Percentiles rank a stretch among this genome's conserved stretches.
Conservation (phyloP, 306 rosid species). For the Vicia sativa region DNA sequence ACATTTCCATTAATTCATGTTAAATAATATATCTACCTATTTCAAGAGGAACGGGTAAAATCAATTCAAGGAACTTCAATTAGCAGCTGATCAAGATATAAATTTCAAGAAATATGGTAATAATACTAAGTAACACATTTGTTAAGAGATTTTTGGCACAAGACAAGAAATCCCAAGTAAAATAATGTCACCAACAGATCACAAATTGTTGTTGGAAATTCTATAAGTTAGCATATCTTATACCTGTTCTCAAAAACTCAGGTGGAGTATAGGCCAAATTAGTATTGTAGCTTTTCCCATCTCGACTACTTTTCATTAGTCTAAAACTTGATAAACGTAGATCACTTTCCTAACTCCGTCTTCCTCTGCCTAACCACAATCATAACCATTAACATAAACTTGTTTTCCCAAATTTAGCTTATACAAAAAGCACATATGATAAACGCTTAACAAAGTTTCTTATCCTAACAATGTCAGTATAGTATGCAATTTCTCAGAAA, state of each 20-base stretch:
- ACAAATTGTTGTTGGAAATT: not conserved
- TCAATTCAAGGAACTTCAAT: too few relatives aligned
- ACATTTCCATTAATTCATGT: too few relatives aligned
- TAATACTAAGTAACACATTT: too few relatives aligned
- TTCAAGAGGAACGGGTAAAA: too few relatives aligned
- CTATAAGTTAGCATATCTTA: not conserved
- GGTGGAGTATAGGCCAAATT: constrained; percentile 95
- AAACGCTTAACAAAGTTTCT: too few relatives aligned
- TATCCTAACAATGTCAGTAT: too few relatives aligned
- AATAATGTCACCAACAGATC: not conserved
- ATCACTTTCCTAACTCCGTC: constrained; percentile 85
- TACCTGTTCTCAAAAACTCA: constrained; percentile 92
- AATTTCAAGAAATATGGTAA: too few relatives aligned
- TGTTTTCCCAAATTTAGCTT: not conserved
- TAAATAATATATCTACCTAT: too few relatives aligned
- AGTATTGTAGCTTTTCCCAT: constrained; percentile 97
- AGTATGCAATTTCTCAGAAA: constrained; percentile 18
- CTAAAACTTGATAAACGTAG: constrained; percentile 93
- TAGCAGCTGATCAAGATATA: too few relatives aligned
- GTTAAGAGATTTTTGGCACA: too few relatives aligned
- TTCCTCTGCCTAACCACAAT: constrained; percentile 69
- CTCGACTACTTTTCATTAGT: constrained; percentile 91
- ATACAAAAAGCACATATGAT: too few relatives aligned
- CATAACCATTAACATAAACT: constrained; percentile 38
- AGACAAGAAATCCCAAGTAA: constrained; percentile 8